Conservation (phyloP, 352 stramenopile species). For the Aphanomyces euteiches region DNA sequence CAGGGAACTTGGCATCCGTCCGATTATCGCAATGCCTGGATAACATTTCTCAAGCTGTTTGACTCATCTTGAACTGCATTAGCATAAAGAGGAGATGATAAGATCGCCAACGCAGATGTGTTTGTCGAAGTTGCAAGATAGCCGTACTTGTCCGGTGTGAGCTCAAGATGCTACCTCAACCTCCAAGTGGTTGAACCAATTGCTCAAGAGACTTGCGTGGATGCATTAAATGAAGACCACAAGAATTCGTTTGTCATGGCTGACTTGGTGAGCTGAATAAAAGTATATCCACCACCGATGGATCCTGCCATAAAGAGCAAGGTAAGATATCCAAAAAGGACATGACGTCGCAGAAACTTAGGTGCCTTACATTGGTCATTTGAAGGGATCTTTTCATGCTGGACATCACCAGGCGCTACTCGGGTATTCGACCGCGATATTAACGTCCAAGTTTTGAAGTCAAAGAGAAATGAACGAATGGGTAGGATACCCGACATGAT, state of each 20-base stretch:
- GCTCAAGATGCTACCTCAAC: no score
- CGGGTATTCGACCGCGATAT: background rate
- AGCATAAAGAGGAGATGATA: background rate
- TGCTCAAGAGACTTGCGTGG: constrained; percentile 1
- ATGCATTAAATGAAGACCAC: constrained; percentile 16
- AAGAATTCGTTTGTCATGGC: constrained; percentile 23
- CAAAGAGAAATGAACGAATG: background rate
- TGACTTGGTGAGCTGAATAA: constrained; percentile 3
- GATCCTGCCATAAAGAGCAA: constrained; percentile 21
- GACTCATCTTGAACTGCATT: constrained; percentile 1
- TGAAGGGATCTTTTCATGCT: background rate
- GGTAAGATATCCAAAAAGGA: background rate
- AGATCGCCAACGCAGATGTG: background rate
- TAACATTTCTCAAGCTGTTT: background rate
- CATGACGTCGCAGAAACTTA: background rate
- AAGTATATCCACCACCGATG: background rate
- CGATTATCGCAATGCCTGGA: background rate
- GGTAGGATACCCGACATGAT: constrained; percentile 10
- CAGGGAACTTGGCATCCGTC: background rate
- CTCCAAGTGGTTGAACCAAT: constrained; percentile 27
- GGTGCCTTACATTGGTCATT: background rate
- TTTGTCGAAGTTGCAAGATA: background rate
- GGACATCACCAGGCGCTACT: background rate
- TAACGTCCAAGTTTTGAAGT: constrained; percentile 4
- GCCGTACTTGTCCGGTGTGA: background rate